A percentile compares a stretch with the other conserved stretches of the same genome.
These are phyloP conservation scores for Acephala macrosclerotiorum DNA, from an alignment of 2,329 filamentous ascomycete species.

Conservation along the genomic window DNA sequence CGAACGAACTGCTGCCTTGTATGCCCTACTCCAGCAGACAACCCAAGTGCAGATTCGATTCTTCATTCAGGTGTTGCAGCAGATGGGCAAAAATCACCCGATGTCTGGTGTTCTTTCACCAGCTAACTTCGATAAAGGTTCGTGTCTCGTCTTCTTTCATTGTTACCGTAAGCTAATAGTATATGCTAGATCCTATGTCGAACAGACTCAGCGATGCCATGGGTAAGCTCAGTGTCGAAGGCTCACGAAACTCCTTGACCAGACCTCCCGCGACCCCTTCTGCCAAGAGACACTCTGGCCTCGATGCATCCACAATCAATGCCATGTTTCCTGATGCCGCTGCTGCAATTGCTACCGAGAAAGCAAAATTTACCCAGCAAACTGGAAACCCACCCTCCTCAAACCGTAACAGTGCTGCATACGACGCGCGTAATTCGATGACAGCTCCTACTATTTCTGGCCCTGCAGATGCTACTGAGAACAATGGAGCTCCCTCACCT, in stretches of 20 bases:
- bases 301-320: constrained; percentile 93
- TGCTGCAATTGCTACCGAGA: constrained; percentile 97
- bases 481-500: constrained; percentile 63
- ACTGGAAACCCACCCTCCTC: constrained; percentile 89
- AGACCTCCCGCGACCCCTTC: constrained; percentile 80
- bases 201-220: constrained; percentile 95
- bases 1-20: constrained; percentile 92
- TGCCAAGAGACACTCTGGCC: constrained; percentile 90
- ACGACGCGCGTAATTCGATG: constrained; percentile 77
- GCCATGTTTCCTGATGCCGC: constrained; percentile 99
- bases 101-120: constrained; percentile 96
- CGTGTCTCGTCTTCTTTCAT: constrained; percentile 33
- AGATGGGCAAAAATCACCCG: constrained; percentile 98
- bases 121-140: constrained; percentile 96
- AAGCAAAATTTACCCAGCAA: constrained; percentile 95
- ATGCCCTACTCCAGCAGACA: constrained; percentile 95
- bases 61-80: constrained; percentile 98
- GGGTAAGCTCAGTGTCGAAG: constrained; percentile 90
- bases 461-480: constrained; percentile 69
- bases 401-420: constrained; percentile 87
- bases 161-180: constrained; percentile 20
- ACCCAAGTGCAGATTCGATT: constrained; percentile 99
- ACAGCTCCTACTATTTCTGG: constrained; percentile 77
- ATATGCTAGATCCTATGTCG: constrained; percentile 84
- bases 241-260: constrained; percentile 83